Percentiles rank a stretch among this genome's conserved stretches.
phyloP scores from a whole-genome alignment of 2,329 filamentous ascomycete genomes.

The Colletotrichum liriopes region DNA sequence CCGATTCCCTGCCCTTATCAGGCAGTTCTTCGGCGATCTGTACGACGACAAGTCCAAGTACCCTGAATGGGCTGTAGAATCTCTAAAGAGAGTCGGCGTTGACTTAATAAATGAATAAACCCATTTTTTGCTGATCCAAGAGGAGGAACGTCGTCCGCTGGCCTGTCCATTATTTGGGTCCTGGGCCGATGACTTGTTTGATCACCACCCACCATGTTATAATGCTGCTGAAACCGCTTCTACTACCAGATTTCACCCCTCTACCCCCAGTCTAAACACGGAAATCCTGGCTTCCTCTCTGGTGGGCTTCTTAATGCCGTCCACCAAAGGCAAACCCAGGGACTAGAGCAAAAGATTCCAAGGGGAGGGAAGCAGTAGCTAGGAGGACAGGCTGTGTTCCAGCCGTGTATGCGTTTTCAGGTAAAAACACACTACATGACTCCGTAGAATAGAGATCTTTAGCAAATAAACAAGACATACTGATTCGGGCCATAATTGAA shows the following conservation, averaged over 20 bases:
- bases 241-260: neutral
- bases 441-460: too few relatives aligned
- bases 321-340: neutral
- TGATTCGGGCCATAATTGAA: neutral
- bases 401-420: neutral
- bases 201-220: neutral
- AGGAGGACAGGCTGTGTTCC: too few relatives aligned
- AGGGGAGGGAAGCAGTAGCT: too few relatives aligned
- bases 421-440: too few relatives aligned
- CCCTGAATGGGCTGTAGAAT: conserved; percentile 88
- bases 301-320: neutral
- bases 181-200: neutral
- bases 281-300: neutral
- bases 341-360: neutral
- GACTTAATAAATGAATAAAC: conserved; percentile 70
- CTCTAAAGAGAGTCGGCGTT: conserved; percentile 84
- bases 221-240: neutral
- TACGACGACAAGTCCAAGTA: conserved; percentile 77
- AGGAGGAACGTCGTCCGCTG: neutral
- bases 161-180: neutral
- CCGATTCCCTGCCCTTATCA: conserved; percentile 83
- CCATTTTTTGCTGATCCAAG: neutral
- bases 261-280: neutral
- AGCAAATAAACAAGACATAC: neutral
- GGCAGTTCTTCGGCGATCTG: conserved; percentile 81